A percentile compares a stretch with the other conserved stretches of the same genome.
Evolutionary conservation across 352 stramenopile species (phyloP).

Genomic region (Globisporangium acanthophoron): DNA sequence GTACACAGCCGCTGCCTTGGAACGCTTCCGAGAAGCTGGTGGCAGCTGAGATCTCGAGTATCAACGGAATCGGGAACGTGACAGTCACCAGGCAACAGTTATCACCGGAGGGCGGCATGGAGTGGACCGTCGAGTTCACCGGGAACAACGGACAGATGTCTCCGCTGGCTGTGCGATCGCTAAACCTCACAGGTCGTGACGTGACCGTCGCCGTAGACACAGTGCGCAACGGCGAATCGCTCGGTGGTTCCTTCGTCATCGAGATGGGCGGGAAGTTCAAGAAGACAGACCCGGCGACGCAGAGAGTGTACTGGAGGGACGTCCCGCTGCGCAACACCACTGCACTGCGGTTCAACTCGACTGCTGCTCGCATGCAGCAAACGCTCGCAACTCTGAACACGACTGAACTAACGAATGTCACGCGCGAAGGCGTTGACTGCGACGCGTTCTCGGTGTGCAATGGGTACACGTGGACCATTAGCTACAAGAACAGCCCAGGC

Average conservation of each 20-base stretch:
- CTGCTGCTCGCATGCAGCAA: conserved; percentile 18
- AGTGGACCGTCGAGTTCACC: conserved; percentile 60
- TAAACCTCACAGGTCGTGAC: conserved; percentile 49
- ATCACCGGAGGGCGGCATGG: conserved; percentile 48
- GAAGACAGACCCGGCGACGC: conserved; percentile 29
- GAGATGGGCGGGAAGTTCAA: conserved; percentile 62
- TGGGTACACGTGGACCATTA: conserved; percentile 65
- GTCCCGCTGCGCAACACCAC: conserved; percentile 38
- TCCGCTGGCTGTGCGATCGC: conserved; percentile 22
- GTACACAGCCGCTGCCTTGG: conserved; percentile 37
- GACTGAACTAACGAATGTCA: conserved; percentile 34
- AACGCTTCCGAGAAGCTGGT: conserved; percentile 35
- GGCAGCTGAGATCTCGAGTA: conserved; percentile 22
- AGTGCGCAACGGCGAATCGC: conserved; percentile 40
- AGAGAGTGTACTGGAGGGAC: conserved; percentile 38
- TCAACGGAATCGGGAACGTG: conserved; percentile 55
- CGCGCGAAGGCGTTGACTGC: conserved; percentile 34
- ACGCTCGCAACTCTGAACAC: conserved; percentile 32
- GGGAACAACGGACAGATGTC: conserved; percentile 56
- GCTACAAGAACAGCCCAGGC: conserved; percentile 50
- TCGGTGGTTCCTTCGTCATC: conserved; percentile 40
- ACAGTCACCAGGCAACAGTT: conserved; percentile 27
- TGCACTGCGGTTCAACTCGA: conserved; percentile 34
- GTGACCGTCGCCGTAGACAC: conserved; percentile 28
- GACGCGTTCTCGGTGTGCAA: conserved; percentile 59